phyloP scores from a whole-genome alignment of 169 alveolate species.

The Eimeria falciformis region DNA sequence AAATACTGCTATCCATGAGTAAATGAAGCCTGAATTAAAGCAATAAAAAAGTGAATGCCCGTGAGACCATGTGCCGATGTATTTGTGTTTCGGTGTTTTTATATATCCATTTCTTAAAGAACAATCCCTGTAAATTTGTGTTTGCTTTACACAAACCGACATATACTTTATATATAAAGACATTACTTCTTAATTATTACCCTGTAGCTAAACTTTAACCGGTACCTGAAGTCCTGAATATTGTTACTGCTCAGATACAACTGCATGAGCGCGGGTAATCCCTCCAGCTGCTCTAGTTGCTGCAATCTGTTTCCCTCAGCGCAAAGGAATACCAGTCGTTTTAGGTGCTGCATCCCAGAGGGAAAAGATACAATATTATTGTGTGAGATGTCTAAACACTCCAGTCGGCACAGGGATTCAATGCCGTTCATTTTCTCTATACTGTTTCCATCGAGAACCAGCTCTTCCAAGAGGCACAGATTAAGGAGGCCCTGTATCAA shows the following conservation, averaged over 20 bases:
- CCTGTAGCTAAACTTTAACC: no score
- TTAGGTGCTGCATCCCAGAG: constrained; percentile 48
- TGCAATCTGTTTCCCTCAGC: constrained; percentile 63
- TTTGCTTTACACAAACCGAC: no score
- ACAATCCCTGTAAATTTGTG: no score
- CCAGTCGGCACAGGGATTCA: constrained; percentile 54
- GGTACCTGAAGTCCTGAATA: constrained; percentile 45
- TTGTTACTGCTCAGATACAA: constrained; percentile 56
- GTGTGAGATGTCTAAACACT: constrained; percentile 65
- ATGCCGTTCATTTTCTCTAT: constrained; percentile 47
- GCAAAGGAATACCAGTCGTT: constrained; percentile 57
- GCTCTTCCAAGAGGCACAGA: constrained; percentile 52
- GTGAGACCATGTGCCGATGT: no score
- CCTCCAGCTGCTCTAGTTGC: constrained; percentile 52
- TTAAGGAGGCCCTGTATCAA: constrained; percentile 38
- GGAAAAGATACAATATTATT: constrained; percentile 45
- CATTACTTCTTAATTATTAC: no score
- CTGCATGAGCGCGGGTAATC: constrained; percentile 63
- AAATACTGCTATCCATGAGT: no score
- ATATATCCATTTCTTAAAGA: no score
- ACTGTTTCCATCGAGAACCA: constrained; percentile 64
- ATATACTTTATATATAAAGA: no score
- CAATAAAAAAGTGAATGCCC: no score
- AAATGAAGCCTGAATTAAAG: no score
- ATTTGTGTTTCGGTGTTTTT: no score